Evolutionary conservation across 1,284 basidiomycete genomes (phyloP).

Genomic region (Rhodotorula sp.): DNA sequence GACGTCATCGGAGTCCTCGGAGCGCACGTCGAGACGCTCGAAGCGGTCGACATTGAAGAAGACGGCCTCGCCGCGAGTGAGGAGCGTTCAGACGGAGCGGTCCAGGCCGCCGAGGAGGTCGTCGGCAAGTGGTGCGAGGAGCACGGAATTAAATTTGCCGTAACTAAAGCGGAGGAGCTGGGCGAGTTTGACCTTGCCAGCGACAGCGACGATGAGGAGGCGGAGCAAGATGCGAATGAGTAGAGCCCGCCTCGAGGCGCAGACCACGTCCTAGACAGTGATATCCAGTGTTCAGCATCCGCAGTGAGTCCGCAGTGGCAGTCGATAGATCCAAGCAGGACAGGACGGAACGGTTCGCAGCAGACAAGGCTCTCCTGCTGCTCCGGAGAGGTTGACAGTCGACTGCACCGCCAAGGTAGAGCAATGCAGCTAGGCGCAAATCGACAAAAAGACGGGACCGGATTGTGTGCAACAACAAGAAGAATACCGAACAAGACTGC

Average conservation of each 20-base stretch:
- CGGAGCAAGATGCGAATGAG: background rate
- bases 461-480: too few species aligned
- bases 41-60: background rate
- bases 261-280: too few species aligned
- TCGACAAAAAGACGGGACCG: background rate
- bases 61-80: background rate
- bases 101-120: background rate
- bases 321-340: too few species aligned
- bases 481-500: too few species aligned
- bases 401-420: too few species aligned
- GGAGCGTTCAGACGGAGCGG: background rate
- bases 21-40: constrained; percentile 9
- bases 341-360: too few species aligned
- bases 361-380: too few species aligned
- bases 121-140: constrained; percentile 7
- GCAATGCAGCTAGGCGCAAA: background rate
- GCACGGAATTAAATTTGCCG: background rate
- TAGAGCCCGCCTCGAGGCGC: too few species aligned
- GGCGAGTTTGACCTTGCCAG: background rate
- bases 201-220: background rate
- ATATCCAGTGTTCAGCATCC: too few species aligned
- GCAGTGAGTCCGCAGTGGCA: too few species aligned
- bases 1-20: constrained; percentile 8
- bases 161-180: background rate
- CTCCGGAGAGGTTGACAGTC: too few species aligned